Conservation (phyloP, 768 basidiomycete genomes). For the Sistotremastrum suecicum region DNA sequence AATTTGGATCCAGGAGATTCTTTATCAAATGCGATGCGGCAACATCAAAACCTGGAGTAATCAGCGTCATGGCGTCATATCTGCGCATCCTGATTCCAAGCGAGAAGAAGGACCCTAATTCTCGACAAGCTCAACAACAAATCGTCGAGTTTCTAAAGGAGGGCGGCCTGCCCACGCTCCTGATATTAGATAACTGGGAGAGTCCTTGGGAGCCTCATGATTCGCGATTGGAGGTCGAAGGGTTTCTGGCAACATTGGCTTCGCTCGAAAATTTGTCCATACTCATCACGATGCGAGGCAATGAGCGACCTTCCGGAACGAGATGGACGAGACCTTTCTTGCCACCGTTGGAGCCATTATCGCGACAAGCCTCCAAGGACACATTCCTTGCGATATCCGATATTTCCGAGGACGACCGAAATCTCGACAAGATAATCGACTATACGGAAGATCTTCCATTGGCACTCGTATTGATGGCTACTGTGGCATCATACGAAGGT, state of each 20-base stretch:
- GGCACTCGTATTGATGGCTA: constrained; percentile 22
- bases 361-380: constrained; percentile 7
- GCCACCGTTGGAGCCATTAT: constrained; percentile 8
- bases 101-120: too few relatives aligned
- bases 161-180: constrained; percentile 12
- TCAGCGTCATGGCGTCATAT: too few relatives aligned
- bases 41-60: constrained; percentile 8
- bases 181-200: constrained; percentile 28
- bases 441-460: constrained; percentile 18
- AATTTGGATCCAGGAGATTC: constrained; percentile 14
- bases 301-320: constrained; percentile 10
- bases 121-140: too few relatives aligned
- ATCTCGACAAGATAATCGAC: constrained; percentile 12
- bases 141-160: too few relatives aligned
- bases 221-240: constrained; percentile 12
- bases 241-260: constrained; percentile 14
- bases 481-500: constrained; percentile 2
- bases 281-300: constrained; percentile 22
- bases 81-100: too few relatives aligned
- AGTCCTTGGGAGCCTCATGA: constrained; percentile 20
- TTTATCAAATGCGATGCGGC: constrained; percentile 23
- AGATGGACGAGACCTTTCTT: constrained; percentile 11
- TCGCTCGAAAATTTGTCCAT: constrained; percentile 16
- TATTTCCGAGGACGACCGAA: constrained; percentile 9
- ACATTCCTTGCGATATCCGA: constrained; percentile 9